A percentile compares a stretch with the other conserved stretches of the same genome.
Evolutionary conservation across 768 basidiomycete genomes (phyloP).

Genomic region (Pleurotus citrinopileatus): DNA sequence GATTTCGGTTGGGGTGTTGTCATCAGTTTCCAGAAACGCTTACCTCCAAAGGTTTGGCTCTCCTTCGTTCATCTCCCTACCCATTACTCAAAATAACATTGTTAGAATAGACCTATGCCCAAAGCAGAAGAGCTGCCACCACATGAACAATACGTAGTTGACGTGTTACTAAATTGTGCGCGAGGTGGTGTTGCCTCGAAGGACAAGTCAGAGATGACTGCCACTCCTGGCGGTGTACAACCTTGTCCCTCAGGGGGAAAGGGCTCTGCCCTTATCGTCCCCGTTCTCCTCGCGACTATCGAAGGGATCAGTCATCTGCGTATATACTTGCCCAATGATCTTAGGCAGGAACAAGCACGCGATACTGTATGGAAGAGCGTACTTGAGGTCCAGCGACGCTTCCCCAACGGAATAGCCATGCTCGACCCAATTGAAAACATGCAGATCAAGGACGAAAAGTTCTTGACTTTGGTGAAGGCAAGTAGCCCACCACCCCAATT

Average conservation of each 20-base stretch:
- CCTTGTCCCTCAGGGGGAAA: constrained; percentile 74
- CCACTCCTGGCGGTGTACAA: constrained; percentile 66
- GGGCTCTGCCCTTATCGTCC: constrained; percentile 83
- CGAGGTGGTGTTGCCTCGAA: constrained; percentile 58
- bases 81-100: too few species aligned
- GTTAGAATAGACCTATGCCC: constrained; percentile 63
- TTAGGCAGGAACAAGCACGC: constrained; percentile 70
- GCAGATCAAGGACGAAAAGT: constrained; percentile 94
- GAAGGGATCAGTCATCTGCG: constrained; percentile 86
- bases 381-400: constrained; percentile 85
- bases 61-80: too few species aligned
- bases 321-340: constrained; percentile 86
- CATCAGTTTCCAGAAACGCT: constrained; percentile 86
- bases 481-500: constrained; percentile 10
- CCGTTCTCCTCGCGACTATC: constrained; percentile 83
- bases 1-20: constrained; percentile 98
- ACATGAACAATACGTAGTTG: constrained; percentile 90
- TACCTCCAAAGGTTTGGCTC: constrained; percentile 66
- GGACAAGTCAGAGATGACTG: constrained; percentile 48
- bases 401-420: constrained; percentile 81
- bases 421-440: constrained; percentile 94
- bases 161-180: constrained; percentile 85
- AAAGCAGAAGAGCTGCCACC: constrained; percentile 69
- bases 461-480: constrained; percentile 83
- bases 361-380: constrained; percentile 90